These are phyloP conservation scores for Cucurbita ficifolia DNA, from an alignment of 306 rosid genomes.

Conservation along the genomic window DNA sequence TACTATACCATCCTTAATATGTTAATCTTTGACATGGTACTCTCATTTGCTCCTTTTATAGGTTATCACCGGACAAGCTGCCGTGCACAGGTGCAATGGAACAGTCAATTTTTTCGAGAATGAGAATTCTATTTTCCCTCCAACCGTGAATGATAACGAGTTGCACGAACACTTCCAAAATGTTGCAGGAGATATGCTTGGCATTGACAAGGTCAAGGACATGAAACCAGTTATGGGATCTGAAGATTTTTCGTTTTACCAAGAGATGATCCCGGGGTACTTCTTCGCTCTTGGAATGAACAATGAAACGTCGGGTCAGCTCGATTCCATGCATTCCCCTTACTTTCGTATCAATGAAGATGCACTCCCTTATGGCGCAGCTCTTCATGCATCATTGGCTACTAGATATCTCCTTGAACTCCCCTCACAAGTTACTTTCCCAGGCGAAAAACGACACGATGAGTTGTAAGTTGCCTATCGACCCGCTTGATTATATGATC, in stretches of 20 bases:
- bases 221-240: slow-evolving; percentile 43
- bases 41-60: slow-evolving; percentile 15
- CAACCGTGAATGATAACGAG: slow-evolving; percentile 37
- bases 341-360: slow-evolving; percentile 55
- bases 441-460: slow-evolving; percentile 23
- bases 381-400: slow-evolving; percentile 82
- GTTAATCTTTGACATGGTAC: background rate
- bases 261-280: slow-evolving; percentile 67
- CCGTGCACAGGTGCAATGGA: slow-evolving; percentile 82
- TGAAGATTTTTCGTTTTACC: slow-evolving; percentile 77
- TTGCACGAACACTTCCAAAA: slow-evolving; percentile 42
- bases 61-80: slow-evolving; percentile 73
- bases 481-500: background rate
- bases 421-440: slow-evolving; percentile 14
- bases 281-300: slow-evolving; percentile 58
- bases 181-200: slow-evolving; percentile 49
- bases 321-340: slow-evolving; percentile 34
- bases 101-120: slow-evolving; percentile 36
- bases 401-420: slow-evolving; percentile 33
- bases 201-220: slow-evolving; percentile 31
- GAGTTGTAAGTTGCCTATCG: slow-evolving; percentile 25
- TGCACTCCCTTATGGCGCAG: slow-evolving; percentile 64
- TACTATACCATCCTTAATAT: background rate
- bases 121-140: slow-evolving; percentile 30
- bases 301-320: slow-evolving; percentile 17